A percentile compares a stretch with the other conserved stretches of the same genome.
phyloP scores from a whole-genome alignment of 2,329 filamentous ascomycete genomes.

The Fusarium pilosicola region DNA sequence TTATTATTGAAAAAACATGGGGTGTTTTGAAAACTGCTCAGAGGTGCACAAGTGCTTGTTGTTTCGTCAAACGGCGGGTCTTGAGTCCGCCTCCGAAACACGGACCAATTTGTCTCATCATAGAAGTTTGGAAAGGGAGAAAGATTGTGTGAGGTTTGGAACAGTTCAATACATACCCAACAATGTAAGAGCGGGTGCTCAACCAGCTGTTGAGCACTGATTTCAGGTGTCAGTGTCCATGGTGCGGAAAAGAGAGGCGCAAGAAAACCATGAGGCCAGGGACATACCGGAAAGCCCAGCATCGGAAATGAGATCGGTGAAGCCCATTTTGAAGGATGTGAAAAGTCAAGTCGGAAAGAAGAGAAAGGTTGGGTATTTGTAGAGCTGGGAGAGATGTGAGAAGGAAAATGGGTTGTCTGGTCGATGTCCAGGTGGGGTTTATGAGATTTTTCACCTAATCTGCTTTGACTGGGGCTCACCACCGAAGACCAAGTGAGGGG shows the following conservation, averaged over 20 bases:
- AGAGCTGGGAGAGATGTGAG: slow-evolving; percentile 44
- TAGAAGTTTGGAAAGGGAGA: slow-evolving; percentile 22
- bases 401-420: slow-evolving; percentile 51
- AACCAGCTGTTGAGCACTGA: slow-evolving; percentile 78
- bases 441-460: slow-evolving; percentile 53
- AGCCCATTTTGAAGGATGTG: slow-evolving; percentile 68
- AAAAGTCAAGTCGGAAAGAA: slow-evolving; percentile 39
- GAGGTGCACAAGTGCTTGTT: slow-evolving; percentile 80
- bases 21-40: slow-evolving; percentile 59
- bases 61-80: slow-evolving; percentile 85
- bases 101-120: slow-evolving; percentile 93
- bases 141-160: background rate
- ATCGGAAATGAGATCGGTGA: slow-evolving; percentile 74
- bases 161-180: slow-evolving; percentile 71
- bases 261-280: slow-evolving; percentile 39
- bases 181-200: slow-evolving; percentile 81
- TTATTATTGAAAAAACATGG: background rate
- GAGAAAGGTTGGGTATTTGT: slow-evolving; percentile 43
- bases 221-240: slow-evolving; percentile 49
- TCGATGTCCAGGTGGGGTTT: slow-evolving; percentile 54
- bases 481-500: slow-evolving; percentile 16
- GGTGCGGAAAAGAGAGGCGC: slow-evolving; percentile 41
- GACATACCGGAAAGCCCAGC: slow-evolving; percentile 64
- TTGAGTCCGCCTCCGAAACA: slow-evolving; percentile 95
- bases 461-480: slow-evolving; percentile 38